Base-by-base conservation (phyloP, 768 basidiomycete species). In the Podaxis sp. region DNA sequence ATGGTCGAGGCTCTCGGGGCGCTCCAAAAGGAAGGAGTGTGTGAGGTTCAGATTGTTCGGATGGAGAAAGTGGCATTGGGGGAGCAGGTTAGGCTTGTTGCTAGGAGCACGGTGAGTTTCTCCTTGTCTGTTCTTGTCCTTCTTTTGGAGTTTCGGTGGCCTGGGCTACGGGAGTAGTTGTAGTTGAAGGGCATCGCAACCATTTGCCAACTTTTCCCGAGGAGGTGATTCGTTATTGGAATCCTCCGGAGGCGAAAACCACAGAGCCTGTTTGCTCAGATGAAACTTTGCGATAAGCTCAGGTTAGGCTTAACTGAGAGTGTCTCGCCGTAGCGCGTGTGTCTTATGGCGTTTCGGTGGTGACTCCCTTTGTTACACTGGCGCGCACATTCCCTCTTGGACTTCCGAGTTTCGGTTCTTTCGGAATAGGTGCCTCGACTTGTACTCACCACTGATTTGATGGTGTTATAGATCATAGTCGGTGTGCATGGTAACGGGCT, bases 401-500 rank as follows among this genome's bases (percentile, higher is more conserved):
- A 7, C 3, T 48, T 21, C 14, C 10, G 9, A 2, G 4, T 13
- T 13, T 46, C 51, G 18, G 59, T 50, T 32, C 35, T 37, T 54
- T 18, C 25, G 38, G 1, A 35, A 16, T 23, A 7, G 51, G n/a
- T 5, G 42, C 54, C 9, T 32, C 32, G 32, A 32, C 32, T 32
- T 9, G 2, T 9, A 32, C 32, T 32, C 7, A 9, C 7, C 32
- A 32, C 32, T 32, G 32, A 32, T 7, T 32, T 32, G 32, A 32
- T 32, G 32, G 9, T 32, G 32, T 51, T 47, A 18, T 54, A 71
- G 69, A 67, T 70, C 56, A 61, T 67, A 11, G 57, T 70, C 35
- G 68, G 68, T 50, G 81, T 84, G 4, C 84, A 84, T 64, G 86
- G 86, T 37, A 86, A 86, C 66, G 86, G 86, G 21, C 71, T 90